These are phyloP conservation scores for Hypoxylon sp. DNA, from an alignment of 2,329 filamentous ascomycete genomes.

Conservation along the genomic window DNA sequence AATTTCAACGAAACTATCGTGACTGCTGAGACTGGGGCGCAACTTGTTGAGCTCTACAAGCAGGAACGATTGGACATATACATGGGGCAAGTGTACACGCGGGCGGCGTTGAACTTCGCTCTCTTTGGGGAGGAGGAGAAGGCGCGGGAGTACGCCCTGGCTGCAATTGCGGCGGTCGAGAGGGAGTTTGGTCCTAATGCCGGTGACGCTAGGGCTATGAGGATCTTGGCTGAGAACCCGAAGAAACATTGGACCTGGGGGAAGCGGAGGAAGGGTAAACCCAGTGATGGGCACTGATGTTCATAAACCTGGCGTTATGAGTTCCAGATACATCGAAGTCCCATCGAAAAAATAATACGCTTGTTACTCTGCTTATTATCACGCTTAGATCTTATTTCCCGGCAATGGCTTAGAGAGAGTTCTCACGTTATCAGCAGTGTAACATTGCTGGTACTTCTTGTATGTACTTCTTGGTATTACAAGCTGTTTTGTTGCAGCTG, in stretches of 20 bases:
- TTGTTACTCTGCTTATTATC: background rate
- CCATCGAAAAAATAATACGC: background rate
- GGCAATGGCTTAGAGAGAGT: too few species aligned
- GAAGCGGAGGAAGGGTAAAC: constrained; percentile 31
- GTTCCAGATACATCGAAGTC: background rate
- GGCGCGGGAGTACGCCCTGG: constrained; percentile 53
- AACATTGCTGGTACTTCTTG: too few species aligned
- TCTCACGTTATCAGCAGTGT: too few species aligned
- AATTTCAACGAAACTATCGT: constrained; percentile 70
- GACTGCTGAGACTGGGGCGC: constrained; percentile 65
- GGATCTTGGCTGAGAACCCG: constrained; percentile 52
- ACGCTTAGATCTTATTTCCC: background rate
- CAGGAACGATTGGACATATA: constrained; percentile 55
- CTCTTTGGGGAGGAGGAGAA: constrained; percentile 56
- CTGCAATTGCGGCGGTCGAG: constrained; percentile 53
- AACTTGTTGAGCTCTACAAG: constrained; percentile 57
- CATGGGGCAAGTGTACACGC: constrained; percentile 55
- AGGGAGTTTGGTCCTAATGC: constrained; percentile 54
- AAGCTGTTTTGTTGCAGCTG: too few species aligned
- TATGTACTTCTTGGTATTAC: too few species aligned
- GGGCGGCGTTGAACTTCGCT: constrained; percentile 58
- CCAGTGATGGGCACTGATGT: constrained; percentile 9
- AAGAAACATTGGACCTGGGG: constrained; percentile 56
- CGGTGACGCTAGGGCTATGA: constrained; percentile 54
- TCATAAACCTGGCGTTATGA: background rate